Conservation (phyloP, 2,329 filamentous ascomycete species). For the Fusarium udum region DNA sequence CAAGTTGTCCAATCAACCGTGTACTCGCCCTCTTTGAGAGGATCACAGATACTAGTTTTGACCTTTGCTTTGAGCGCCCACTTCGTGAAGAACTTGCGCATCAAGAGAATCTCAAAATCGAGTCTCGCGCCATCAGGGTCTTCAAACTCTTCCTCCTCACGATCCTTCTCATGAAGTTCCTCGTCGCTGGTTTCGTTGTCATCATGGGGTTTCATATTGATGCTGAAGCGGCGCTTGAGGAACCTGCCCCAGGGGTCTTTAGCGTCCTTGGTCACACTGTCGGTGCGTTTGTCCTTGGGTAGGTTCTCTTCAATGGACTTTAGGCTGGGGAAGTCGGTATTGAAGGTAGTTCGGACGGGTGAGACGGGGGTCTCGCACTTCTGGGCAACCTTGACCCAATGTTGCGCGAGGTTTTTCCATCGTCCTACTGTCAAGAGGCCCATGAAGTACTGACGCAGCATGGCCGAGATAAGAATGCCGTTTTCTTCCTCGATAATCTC, state of each 20-base stretch:
- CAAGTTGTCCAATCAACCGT: constrained; percentile 81
- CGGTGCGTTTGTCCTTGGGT: constrained; percentile 32
- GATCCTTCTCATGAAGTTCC: constrained; percentile 35
- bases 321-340: constrained; percentile 35
- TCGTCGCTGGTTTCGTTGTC: constrained; percentile 56
- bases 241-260: constrained; percentile 51
- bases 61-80: constrained; percentile 78
- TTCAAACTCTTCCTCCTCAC: constrained; percentile 45
- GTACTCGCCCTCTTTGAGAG: constrained; percentile 66
- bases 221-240: constrained; percentile 48
- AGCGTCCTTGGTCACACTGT: constrained; percentile 31
- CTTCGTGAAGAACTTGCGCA: constrained; percentile 74
- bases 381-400: constrained; percentile 74
- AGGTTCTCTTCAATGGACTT: constrained; percentile 35
- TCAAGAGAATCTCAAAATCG: constrained; percentile 68
- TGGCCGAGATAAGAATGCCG: constrained; percentile 84
- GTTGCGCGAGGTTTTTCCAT: constrained; percentile 78
- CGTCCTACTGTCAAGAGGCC: constrained; percentile 81
- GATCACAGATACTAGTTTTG: constrained; percentile 60
- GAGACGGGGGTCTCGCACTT: constrained; percentile 64
- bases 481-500: constrained; percentile 88
- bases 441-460: constrained; percentile 92
- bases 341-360: constrained; percentile 37
- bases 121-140: constrained; percentile 53
- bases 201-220: constrained; percentile 47